Evolutionary conservation across 176 grass and related monocot species (phyloP).

Genomic region (Triticum dicoccoides): DNA sequence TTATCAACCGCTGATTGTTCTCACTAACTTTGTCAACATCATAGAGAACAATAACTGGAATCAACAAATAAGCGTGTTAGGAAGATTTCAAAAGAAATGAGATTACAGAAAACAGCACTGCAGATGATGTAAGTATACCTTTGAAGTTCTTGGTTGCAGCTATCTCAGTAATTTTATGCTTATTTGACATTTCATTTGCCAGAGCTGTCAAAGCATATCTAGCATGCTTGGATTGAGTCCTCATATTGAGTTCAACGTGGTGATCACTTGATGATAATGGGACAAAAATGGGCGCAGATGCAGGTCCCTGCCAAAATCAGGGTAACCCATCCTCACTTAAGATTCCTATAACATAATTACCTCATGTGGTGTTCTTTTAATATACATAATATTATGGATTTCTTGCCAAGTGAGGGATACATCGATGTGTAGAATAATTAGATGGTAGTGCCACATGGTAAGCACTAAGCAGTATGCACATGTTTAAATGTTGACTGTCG

Average conservation of each 20-base stretch:
- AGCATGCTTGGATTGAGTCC: slow-evolving; percentile 51
- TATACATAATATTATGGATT: not conserved
- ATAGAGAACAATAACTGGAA: slow-evolving; percentile 67
- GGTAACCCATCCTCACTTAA: not conserved
- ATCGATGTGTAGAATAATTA: not conserved
- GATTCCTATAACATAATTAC: not conserved
- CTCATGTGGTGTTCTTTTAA: not conserved
- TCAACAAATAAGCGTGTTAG: slow-evolving; percentile 26
- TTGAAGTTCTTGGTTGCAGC: slow-evolving; percentile 46
- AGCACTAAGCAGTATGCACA: not conserved
- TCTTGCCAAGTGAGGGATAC: not conserved
- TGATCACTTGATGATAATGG: slow-evolving; percentile 59
- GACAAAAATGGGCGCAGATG: slow-evolving; percentile 45
- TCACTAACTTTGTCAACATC: slow-evolving; percentile 61
- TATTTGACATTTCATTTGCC: slow-evolving; percentile 55
- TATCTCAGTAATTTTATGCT: slow-evolving; percentile 37
- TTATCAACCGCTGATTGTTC: slow-evolving; percentile 63
- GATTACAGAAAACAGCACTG: not conserved
- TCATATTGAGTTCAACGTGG: slow-evolving; percentile 64
- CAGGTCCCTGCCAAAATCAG: slow-evolving; percentile 48
- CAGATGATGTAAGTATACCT: slow-evolving; percentile 36
- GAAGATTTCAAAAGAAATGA: slow-evolving; percentile 7
- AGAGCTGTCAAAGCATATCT: slow-evolving; percentile 65
- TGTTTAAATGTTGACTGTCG: slow-evolving; percentile 4
- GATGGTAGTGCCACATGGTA: not conserved